A percentile compares a stretch with the other conserved stretches of the same genome.
phyloP scores from a whole-genome alignment of 2,329 filamentous ascomycete species.

The Aspergillus ochraceus region DNA sequence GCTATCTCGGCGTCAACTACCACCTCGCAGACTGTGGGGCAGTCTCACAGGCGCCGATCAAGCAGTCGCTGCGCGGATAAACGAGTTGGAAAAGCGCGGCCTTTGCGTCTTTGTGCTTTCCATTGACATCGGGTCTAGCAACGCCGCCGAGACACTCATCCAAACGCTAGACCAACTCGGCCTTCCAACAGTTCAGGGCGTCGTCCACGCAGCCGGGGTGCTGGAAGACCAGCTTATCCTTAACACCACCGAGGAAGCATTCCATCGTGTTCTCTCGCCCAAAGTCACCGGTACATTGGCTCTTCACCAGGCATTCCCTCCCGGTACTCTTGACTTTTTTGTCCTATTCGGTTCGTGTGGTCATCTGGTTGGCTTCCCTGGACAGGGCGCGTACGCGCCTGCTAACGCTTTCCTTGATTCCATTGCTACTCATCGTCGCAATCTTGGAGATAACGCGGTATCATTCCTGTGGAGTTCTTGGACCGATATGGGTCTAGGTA shows the following conservation, averaged over 20 bases:
- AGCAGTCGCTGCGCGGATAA: slow-evolving; percentile 25
- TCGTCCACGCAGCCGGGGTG: slow-evolving; percentile 45
- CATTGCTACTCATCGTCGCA: slow-evolving; percentile 29
- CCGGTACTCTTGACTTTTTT: slow-evolving; percentile 31
- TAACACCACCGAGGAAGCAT: slow-evolving; percentile 24
- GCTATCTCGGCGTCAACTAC: slow-evolving; percentile 40
- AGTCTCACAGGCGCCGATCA: not conserved
- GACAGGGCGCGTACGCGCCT: slow-evolving; percentile 30
- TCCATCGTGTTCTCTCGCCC: slow-evolving; percentile 31
- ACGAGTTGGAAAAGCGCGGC: slow-evolving; percentile 31
- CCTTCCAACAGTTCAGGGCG: slow-evolving; percentile 42
- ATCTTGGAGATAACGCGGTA: slow-evolving; percentile 41
- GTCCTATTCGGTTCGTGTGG: slow-evolving; percentile 33
- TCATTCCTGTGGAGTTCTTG: slow-evolving; percentile 48
- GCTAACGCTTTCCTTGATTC: slow-evolving; percentile 37
- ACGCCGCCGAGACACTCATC: slow-evolving; percentile 23
- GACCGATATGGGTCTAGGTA: slow-evolving; percentile 43
- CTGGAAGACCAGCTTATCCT: slow-evolving; percentile 39
- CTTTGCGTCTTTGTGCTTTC: slow-evolving; percentile 34
- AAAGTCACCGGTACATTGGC: slow-evolving; percentile 27
- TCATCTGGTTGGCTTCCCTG: slow-evolving; percentile 31
- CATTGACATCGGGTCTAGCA: slow-evolving; percentile 34
- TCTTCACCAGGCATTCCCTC: slow-evolving; percentile 31
- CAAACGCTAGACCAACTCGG: slow-evolving; percentile 12
- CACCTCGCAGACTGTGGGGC: slow-evolving; percentile 34